phyloP scores from a whole-genome alignment of 2,329 filamentous ascomycete genomes.

The Intubia oerlemansii region DNA sequence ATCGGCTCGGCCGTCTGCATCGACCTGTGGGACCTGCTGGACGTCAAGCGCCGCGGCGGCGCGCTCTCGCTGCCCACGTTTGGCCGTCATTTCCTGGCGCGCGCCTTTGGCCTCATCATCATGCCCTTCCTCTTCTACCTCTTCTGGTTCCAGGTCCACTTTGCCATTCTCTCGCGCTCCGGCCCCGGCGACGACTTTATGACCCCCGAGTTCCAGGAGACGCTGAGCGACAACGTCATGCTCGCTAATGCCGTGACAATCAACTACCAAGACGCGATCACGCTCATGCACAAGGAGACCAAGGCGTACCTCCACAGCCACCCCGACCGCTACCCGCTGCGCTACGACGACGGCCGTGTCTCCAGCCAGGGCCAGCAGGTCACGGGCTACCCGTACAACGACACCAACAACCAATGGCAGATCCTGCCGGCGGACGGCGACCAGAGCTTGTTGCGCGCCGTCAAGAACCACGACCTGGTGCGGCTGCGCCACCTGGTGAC shows the following conservation, averaged over 20 bases:
- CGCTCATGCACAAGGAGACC: constrained; percentile 89
- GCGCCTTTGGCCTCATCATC: constrained; percentile 66
- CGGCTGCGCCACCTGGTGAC: constrained; percentile 75
- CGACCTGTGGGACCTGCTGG: constrained; percentile 84
- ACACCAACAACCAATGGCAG: constrained; percentile 98
- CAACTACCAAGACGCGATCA: constrained; percentile 76
- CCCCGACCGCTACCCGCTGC: constrained; percentile 66
- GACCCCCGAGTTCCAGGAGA: constrained; percentile 96
- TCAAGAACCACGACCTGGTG: constrained; percentile 70
- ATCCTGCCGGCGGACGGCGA: constrained; percentile 49
- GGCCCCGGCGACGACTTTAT: constrained; percentile 97
- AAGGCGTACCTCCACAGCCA: constrained; percentile 94
- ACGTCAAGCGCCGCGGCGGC: constrained; percentile 68
- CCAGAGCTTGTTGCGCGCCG: constrained; percentile 35
- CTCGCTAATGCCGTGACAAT: constrained; percentile 67
- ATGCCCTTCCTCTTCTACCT: constrained; percentile 95
- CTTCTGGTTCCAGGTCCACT: constrained; percentile 99
- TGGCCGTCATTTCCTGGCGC: constrained; percentile 73
- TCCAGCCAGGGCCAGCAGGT: constrained; percentile 97
- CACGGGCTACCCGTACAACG: constrained; percentile 92
- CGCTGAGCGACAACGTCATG: constrained; percentile 86
- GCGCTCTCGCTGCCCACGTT: constrained; percentile 63
- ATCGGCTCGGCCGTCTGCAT: constrained; percentile 87
- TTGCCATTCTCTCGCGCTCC: constrained; percentile 67
- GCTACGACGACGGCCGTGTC: constrained; percentile 92